phyloP scores from a whole-genome alignment of 495 filamentous ascomycete genomes.

The Parachaetomium inaequale region DNA sequence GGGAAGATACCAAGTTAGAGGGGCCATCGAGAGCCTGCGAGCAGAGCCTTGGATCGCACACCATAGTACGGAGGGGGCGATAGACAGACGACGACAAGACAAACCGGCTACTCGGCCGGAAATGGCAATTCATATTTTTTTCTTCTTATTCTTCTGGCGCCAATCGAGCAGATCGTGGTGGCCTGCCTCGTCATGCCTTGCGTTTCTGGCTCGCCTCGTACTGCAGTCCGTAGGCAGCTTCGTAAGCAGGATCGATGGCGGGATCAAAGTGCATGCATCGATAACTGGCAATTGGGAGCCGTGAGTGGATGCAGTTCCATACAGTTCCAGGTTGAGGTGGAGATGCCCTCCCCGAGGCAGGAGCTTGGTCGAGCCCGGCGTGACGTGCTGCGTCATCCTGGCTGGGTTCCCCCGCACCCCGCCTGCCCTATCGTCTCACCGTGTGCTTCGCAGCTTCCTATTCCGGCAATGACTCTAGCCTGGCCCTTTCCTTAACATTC shows the following conservation, averaged over 20 bases:
- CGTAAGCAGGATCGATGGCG: not conserved
- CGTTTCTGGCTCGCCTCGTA: not conserved
- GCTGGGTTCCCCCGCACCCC: not conserved
- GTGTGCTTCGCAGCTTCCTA: constrained; percentile 23
- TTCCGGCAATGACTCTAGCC: constrained; percentile 10
- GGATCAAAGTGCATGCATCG: not conserved
- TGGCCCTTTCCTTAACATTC: not conserved
- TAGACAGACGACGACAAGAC: constrained; percentile 6
- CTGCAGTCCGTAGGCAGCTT: not conserved
- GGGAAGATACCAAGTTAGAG: constrained; percentile 23
- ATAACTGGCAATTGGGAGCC: not conserved
- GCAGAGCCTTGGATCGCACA: constrained; percentile 8
- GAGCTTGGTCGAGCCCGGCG: not conserved
- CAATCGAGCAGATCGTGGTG: not conserved
- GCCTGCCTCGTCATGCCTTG: not conserved
- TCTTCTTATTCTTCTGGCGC: not conserved
- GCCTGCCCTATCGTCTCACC: constrained; percentile 1
- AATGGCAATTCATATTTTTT: constrained; percentile 1
- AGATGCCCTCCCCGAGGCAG: not conserved
- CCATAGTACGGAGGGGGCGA: not conserved
- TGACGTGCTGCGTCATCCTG: constrained; percentile 7
- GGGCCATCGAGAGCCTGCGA: constrained; percentile 2
- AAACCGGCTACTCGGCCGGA: not conserved
- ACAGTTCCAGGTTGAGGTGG: not conserved
- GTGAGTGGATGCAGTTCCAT: not conserved